Evolutionary conservation across 2,329 filamentous ascomycete genomes (phyloP), one percentile per base, ranked within the genome.

Genomic region (Gaeumannomyces sp.): DNA sequence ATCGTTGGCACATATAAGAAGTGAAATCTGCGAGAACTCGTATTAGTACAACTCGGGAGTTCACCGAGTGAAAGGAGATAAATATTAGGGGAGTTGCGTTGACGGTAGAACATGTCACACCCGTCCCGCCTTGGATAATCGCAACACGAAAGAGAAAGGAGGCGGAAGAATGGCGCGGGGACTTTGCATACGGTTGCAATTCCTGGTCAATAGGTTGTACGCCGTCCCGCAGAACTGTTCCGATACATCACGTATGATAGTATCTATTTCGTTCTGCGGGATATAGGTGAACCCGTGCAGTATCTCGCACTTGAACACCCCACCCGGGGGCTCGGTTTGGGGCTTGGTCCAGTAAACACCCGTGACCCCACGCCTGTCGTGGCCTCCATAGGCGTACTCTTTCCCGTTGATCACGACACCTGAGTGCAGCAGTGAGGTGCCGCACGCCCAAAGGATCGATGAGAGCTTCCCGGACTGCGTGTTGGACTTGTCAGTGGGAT

Each of bases 321-420:
- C 91, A 38, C 91, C 91, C 0, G 91, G 90, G 0, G 91, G 91
- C 61, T 89, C 85, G 38, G 85, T 84, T 68, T 81, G 83, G 1
- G 92, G 91, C 67, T 82, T 87, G 22, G 91, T 94, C 87, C 88
- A 93, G 78, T 95, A 96, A 11, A 96, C 91, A 61, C 92, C 92
- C 4, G 90, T 94, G 65, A 89, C 76, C 29, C 85, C 84, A 62
- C 79, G 84, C 70, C 84, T 85, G 72, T 91, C 87, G 74, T 96
- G 92, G 1, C 92, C 92, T 59, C 92, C 92, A 72, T 92, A 96
- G 28, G 92, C 92, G 73, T 95, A 96, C 79, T 96, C 92, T 68
- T 82, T 85, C 69, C 89, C 86, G 73, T 89, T 88, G 76, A 95
- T 91, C 57, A 93, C 90, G 64, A 96, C 89, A 63, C 91, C 92